Evolutionary conservation across 805 yeast genomes (phyloP).

Genomic region (Candida nemodendra): DNA sequence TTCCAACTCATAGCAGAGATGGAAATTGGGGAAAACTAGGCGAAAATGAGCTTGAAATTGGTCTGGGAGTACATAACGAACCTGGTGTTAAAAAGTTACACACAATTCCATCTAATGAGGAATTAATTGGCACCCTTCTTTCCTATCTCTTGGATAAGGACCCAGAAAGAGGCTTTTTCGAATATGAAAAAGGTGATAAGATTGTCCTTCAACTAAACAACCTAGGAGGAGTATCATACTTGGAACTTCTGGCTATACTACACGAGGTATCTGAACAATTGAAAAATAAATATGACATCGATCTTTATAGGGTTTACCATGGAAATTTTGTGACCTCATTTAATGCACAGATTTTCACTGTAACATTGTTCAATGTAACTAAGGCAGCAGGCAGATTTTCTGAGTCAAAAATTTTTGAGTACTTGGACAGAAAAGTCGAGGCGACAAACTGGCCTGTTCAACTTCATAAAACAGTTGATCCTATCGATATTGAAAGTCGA

Average conservation of each 20-base stretch:
- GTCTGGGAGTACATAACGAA: conserved; percentile 41
- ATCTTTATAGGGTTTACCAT: conserved; percentile 31
- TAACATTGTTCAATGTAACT: conserved; percentile 36
- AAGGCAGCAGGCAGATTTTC: conserved; percentile 28
- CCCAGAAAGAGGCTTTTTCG: conserved; percentile 33
- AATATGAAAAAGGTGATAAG: conserved; percentile 29
- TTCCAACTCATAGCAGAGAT: conserved; percentile 33
- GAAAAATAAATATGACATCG: conserved; percentile 27
- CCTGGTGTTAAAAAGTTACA: conserved; percentile 36
- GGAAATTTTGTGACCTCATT: conserved; percentile 37
- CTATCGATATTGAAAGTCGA: conserved; percentile 24
- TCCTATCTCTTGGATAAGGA: conserved; percentile 29
- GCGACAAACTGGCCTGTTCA: conserved; percentile 34
- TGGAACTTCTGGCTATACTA: conserved; percentile 33
- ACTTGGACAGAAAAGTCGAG: conserved; percentile 33
- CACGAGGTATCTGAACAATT: conserved; percentile 27
- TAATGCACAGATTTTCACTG: conserved; percentile 39
- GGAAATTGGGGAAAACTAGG: conserved; percentile 27
- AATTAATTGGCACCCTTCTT: conserved; percentile 29
- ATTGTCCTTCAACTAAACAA: conserved; percentile 35
- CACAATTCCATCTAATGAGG: conserved; percentile 34
- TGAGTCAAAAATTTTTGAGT: conserved; percentile 26
- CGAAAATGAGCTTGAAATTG: conserved; percentile 34
- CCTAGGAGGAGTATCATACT: conserved; percentile 37
- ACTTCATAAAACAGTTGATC: conserved; percentile 11